These are phyloP conservation scores for Elongisporangium senticosum DNA, from an alignment of 352 stramenopile species.

Conservation along the genomic window DNA sequence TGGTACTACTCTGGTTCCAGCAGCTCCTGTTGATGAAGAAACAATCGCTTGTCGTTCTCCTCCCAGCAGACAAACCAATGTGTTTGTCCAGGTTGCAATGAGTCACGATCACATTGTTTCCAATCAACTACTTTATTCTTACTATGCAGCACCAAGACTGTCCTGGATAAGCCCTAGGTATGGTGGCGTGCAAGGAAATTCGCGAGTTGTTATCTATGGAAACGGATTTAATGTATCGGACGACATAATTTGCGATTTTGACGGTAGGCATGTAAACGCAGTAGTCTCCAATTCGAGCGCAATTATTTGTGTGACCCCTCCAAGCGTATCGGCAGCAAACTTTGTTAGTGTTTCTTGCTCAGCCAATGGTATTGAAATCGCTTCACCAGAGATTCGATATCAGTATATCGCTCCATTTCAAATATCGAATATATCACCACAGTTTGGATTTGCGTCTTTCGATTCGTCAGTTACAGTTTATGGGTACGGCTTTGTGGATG, in stretches of 20 bases:
- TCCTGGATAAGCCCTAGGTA: no score
- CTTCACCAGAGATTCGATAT: constrained; percentile 11
- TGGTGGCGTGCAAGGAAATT: no score
- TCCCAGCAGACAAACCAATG: constrained; percentile 3
- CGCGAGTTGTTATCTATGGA: no score
- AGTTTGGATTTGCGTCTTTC: constrained; percentile 11
- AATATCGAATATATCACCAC: constrained; percentile 13
- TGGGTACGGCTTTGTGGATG: constrained; percentile 25
- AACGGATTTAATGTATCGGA: constrained; percentile 1
- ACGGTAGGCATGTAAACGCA: constrained; percentile 1
- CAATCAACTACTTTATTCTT: no score
- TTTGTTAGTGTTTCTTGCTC: constrained; percentile 17
- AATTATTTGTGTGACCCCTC: constrained; percentile 9
- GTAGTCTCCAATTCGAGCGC: constrained; percentile 16
- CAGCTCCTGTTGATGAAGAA: constrained; percentile 5
- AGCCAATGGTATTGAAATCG: constrained; percentile 16
- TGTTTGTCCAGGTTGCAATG: no score
- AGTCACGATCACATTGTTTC: no score
- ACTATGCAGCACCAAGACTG: no score
- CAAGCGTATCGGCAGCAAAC: constrained; percentile 7
- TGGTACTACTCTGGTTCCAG: constrained; percentile 7
- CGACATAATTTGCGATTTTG: constrained; percentile 25
- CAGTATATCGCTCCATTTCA: constrained; percentile 17
- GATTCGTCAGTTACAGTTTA: constrained; percentile 19
- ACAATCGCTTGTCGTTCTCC: constrained; percentile 20